Base-by-base conservation (phyloP, 1,284 basidiomycete genomes). In the Coniophora puteana region DNA sequence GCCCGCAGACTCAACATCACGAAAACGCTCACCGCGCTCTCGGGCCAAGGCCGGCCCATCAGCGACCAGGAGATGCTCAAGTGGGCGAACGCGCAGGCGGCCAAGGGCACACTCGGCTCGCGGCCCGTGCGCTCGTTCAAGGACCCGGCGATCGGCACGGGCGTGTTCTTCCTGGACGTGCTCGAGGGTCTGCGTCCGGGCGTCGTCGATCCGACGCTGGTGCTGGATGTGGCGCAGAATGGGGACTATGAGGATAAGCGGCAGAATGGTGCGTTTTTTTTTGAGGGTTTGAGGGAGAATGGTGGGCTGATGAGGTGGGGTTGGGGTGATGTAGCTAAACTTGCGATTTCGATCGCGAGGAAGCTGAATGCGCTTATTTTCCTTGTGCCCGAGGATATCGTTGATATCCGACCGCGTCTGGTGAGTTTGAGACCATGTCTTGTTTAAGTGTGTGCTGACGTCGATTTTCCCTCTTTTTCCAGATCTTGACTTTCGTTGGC, bases 341-440 rank as follows among this genome's bases (percentile, higher is more conserved):
- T 99, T 48, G 96, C 93, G 13, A 99, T 99, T 55, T 95, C 92
- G 5, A 97, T 99, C 55, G 94, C 95, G 17, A 78, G 95, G 59
- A 99, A 99, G 79, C 83, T 96, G 80, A 92, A 93, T 41, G 92
- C 93, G 4, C 69, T 98, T 55, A 98, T 99, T 58, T 98, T 98
- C 77, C 71, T 99, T 46, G 96, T 99, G 0, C 93, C 95, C 1
- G 96, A 99, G 64, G 94, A 93, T 66, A 92, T 93, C 54, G 89
- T 93, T 26, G 91, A 93, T 60, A 76, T 93, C 46, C 80, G 91
- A 39, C 78, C 89, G 24, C 80, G 88, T 49, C 71, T 93, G 61
- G 90, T 93, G 57, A 43, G 80, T 72, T 29, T 18, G n/a, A n/a
- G n/a, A n/a, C 23, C 37, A 8, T 38, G 27, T 35, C 7, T 25